These are phyloP conservation scores for Backusella macrospora DNA, from an alignment of 192 early-diverging fungal genomes.

Conservation along the genomic window DNA sequence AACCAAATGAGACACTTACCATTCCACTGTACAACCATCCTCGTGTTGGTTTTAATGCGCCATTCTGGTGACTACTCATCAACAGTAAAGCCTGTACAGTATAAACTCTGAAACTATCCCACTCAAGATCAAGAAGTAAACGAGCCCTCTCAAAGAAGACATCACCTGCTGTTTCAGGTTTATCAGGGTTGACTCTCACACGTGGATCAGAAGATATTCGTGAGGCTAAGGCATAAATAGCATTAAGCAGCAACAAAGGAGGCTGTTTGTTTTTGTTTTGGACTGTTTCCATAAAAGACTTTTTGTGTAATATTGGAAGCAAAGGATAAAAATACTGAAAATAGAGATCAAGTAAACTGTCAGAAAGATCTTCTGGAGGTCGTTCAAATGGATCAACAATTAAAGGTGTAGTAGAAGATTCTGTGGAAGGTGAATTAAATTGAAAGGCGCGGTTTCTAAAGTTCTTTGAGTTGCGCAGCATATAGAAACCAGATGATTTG, in stretches of 20 bases:
- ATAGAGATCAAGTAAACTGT: slow-evolving; percentile 61
- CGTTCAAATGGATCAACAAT: slow-evolving; percentile 50
- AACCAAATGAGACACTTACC: slow-evolving; percentile 23
- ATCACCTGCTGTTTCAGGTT: slow-evolving; percentile 56
- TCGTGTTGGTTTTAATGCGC: slow-evolving; percentile 28
- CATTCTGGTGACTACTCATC: slow-evolving; percentile 40
- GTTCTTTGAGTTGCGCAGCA: slow-evolving; percentile 62
- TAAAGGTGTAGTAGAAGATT: neutral
- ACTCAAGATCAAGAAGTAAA: slow-evolving; percentile 36
- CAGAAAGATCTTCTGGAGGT: slow-evolving; percentile 63
- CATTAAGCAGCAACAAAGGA: slow-evolving; percentile 50
- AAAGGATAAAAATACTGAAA: slow-evolving; percentile 70
- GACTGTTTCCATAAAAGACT: slow-evolving; percentile 54
- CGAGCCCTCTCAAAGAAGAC: slow-evolving; percentile 55
- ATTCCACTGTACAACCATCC: slow-evolving; percentile 44
- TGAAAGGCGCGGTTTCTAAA: slow-evolving; percentile 51
- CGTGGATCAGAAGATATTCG: slow-evolving; percentile 47
- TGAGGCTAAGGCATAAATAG: slow-evolving; percentile 50
- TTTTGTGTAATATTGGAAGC: slow-evolving; percentile 72
- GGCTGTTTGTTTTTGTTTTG: slow-evolving; percentile 13
- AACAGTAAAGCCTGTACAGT: slow-evolving; percentile 40
- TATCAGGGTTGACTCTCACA: slow-evolving; percentile 44
- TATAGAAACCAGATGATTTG: slow-evolving; percentile 74
- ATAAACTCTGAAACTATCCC: slow-evolving; percentile 34
- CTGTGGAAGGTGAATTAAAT: slow-evolving; percentile 18